These are phyloP conservation scores for Hortiboletus campestris DNA, from an alignment of 768 basidiomycete species.

Conservation along the genomic window DNA sequence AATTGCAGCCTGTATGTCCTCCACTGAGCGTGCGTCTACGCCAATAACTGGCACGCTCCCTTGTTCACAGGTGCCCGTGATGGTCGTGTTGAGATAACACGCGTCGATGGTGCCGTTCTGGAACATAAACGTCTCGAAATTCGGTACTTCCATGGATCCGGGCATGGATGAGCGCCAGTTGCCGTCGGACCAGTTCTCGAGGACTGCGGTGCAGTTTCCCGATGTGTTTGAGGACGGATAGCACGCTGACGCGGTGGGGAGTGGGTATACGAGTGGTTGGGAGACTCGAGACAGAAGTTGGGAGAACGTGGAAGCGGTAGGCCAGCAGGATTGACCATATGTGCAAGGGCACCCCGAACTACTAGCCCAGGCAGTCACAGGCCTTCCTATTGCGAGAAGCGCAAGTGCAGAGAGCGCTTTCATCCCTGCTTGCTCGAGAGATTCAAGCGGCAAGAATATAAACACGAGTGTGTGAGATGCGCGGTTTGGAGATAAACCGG, in stretches of 20 bases:
- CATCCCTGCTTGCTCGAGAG: not conserved
- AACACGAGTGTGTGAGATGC: too few species aligned
- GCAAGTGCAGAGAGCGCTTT: not conserved
- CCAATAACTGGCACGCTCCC: constrained; percentile 26
- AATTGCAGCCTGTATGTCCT: constrained; percentile 28
- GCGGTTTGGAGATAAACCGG: too few species aligned
- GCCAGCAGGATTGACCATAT: constrained; percentile 19
- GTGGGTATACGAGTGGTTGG: constrained; percentile 14
- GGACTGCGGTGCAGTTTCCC: constrained; percentile 37
- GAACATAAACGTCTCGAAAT: constrained; percentile 36
- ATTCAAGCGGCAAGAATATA: not conserved
- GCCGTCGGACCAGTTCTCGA: constrained; percentile 30
- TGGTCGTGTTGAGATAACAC: constrained; percentile 32
- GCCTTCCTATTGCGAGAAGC: not conserved
- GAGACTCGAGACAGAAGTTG: constrained; percentile 17
- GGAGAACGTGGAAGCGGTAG: constrained; percentile 9
- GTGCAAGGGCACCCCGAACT: constrained; percentile 18
- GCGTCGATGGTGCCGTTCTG: constrained; percentile 45
- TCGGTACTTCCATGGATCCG: constrained; percentile 38
- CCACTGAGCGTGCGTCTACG: constrained; percentile 22
- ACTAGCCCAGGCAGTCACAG: not conserved
- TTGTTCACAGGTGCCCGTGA: constrained; percentile 21
- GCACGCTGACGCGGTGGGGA: constrained; percentile 19
- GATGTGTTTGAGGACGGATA: constrained; percentile 24
- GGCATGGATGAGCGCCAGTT: constrained; percentile 42